Evolutionary conservation across 495 filamentous ascomycete species (phyloP), one percentile per base, ranked within the genome.

Genomic region (Glutinoglossum americanum): DNA sequence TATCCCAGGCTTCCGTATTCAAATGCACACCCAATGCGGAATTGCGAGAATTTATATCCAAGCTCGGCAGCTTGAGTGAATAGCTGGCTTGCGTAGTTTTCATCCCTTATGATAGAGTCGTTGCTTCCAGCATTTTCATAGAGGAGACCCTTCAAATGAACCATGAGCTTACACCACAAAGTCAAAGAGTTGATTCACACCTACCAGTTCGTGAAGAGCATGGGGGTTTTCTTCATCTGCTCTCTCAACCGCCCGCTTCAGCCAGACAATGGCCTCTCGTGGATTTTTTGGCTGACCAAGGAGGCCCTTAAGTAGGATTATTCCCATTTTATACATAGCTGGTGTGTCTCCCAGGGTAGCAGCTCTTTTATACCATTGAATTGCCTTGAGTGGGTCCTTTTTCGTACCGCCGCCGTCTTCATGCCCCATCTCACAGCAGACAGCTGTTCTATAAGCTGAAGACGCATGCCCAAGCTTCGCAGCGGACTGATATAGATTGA

Each of bases 311-410:
- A 95, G 75, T 61, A 85, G 73, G 64, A 98, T 94, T 80, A 94
- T 90, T 55, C 92, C 92, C 69, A 97, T 82, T 69, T 98, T 98
- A 71, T 95, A 98, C 89, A 94, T 93, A 26, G 90, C 92, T 0
- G 89, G 82, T 0, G 85, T 83, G 63, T 97, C 89, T 13, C 92
- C 92, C 5, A 96, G 73, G 7, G 84, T 79, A 0, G 92, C 89
- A 13, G 90, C 87, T 21, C 89, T 87, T 66, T 88, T 89, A 67
- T 97, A 98, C 92, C 92, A 98, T 64, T 96, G 89, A 30, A 97
- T 86, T 9, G 92, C 88, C 71, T 95, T 96, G 62, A 87, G 69
- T 3, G 87, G 85, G 66, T 98, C 92, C 60, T 86, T 85, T 54
- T 83, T 80, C 11, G 92, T 95, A 19, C 92, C 92, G 27, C 56